Evolutionary conservation across 192 early-diverging fungal species (phyloP).

Genomic region (Coemansia sp.): DNA sequence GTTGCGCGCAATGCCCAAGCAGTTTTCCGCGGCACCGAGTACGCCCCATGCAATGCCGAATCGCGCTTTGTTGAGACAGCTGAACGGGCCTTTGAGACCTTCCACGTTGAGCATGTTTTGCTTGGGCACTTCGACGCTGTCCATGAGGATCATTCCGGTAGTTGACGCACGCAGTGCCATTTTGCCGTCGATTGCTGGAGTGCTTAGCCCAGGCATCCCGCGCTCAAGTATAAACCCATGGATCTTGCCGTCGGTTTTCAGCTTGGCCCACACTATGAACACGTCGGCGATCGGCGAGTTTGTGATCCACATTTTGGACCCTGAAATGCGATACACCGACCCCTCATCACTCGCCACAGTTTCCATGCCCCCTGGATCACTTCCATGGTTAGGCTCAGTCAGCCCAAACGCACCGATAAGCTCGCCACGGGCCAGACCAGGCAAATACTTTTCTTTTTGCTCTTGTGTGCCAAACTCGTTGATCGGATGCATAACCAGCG

Average conservation of each 20-base stretch:
- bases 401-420: slow-evolving; percentile 91
- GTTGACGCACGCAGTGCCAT: slow-evolving; percentile 90
- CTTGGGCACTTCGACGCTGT: slow-evolving; percentile 88
- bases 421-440: slow-evolving; percentile 82
- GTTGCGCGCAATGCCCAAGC: slow-evolving; percentile 82
- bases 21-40: slow-evolving; percentile 91
- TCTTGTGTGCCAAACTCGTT: slow-evolving; percentile 88
- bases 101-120: slow-evolving; percentile 87
- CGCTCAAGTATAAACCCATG: slow-evolving; percentile 94
- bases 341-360: slow-evolving; percentile 77
- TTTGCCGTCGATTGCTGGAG: slow-evolving; percentile 93
- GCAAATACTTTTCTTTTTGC: slow-evolving; percentile 91
- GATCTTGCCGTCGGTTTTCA: slow-evolving; percentile 72
- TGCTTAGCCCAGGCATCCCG: slow-evolving; percentile 87
- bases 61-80: slow-evolving; percentile 96
- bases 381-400: slow-evolving; percentile 98
- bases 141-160: slow-evolving; percentile 99
- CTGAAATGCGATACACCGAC: slow-evolving; percentile 76
- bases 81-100: slow-evolving; percentile 94
- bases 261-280: slow-evolving; percentile 95
- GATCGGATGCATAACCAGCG: slow-evolving; percentile 98
- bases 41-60: slow-evolving; percentile 98
- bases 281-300: slow-evolving; percentile 98
- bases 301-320: slow-evolving; percentile 98
- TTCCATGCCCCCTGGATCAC: slow-evolving; percentile 92